A percentile compares a stretch with the other conserved stretches of the same genome.
Evolutionary conservation across 176 grass and related monocot species (phyloP).

Genomic region (Triticum urartu): DNA sequence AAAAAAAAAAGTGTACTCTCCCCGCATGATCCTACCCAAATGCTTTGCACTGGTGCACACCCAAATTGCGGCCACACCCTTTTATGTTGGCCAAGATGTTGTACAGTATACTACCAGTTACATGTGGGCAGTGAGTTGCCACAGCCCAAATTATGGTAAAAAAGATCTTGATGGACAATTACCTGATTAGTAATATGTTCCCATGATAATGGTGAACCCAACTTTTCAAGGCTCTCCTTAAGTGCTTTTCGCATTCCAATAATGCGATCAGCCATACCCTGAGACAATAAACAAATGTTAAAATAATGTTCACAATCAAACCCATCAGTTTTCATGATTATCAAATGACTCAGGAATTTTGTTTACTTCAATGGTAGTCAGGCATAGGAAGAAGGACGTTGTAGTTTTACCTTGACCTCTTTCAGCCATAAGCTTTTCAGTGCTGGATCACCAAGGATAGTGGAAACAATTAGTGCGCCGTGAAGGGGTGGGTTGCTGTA

Average conservation of each 20-base stretch:
- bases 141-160: not conserved
- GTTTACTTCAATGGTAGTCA: not conserved
- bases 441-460: constrained; percentile 76
- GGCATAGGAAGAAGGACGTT: not conserved
- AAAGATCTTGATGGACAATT: constrained; percentile 7
- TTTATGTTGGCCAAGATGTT: not conserved
- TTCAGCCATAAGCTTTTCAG: constrained; percentile 84
- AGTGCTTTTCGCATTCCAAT: constrained; percentile 84
- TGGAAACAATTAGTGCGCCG: constrained; percentile 84
- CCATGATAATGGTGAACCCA: constrained; percentile 87
- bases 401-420: constrained; percentile 83
- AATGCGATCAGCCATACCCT: constrained; percentile 96
- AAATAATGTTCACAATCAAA: not conserved
- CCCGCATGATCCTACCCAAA: not conserved
- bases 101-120: not conserved
- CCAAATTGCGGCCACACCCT: not conserved
- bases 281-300: constrained; percentile 8
- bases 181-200: constrained; percentile 98
- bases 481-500: constrained; percentile 95
- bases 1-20: too few species aligned
- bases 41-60: not conserved
- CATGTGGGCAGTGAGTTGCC: not conserved
- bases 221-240: constrained; percentile 71
- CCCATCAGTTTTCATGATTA: not conserved
- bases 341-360: not conserved